Percentiles rank a stretch among this genome's conserved stretches.
These are phyloP conservation scores for Linum trigynum DNA, from an alignment of 345 rosid genomes.

Conservation along the genomic window DNA sequence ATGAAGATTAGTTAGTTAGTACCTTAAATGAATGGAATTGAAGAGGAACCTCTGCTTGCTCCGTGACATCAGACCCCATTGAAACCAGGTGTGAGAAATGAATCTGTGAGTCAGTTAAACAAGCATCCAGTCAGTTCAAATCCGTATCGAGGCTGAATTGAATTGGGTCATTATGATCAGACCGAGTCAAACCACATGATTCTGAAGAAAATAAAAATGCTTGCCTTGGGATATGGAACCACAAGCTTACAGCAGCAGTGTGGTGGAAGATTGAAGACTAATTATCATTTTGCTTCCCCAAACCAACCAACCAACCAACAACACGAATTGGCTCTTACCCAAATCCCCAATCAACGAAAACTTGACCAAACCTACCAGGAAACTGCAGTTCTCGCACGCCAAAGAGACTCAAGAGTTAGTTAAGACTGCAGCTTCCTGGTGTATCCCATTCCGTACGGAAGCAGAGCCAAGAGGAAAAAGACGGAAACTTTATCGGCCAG, in stretches of 20 bases:
- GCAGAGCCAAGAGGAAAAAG: slow-evolving; percentile 20
- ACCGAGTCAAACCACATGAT: not conserved
- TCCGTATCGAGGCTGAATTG: not conserved
- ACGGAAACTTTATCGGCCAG: not conserved
- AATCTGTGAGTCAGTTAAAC: slow-evolving; percentile 15
- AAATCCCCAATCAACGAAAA: not conserved
- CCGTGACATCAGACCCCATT: slow-evolving; percentile 51
- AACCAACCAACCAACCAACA: not conserved
- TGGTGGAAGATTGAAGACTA: no score
- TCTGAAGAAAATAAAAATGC: not conserved
- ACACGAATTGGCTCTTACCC: not conserved
- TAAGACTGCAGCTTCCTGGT: not conserved
- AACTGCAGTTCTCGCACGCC: not conserved
- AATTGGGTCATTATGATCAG: not conserved
- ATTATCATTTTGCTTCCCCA: no score
- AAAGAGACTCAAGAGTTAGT: not conserved
- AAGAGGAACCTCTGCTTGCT: slow-evolving; percentile 26
- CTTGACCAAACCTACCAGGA: slow-evolving; percentile 9
- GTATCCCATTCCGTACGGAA: slow-evolving; percentile 5
- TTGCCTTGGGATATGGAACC: not conserved
- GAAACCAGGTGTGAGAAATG: slow-evolving; percentile 12
- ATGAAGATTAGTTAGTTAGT: not conserved
- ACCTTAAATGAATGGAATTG: slow-evolving; percentile 43
- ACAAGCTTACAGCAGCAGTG: not conserved
- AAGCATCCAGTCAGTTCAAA: not conserved